Evolutionary conservation across 73 alveolate genomes (phyloP), one percentile per base, ranked within the genome.

Genomic region (Paramecium primaurelia): DNA sequence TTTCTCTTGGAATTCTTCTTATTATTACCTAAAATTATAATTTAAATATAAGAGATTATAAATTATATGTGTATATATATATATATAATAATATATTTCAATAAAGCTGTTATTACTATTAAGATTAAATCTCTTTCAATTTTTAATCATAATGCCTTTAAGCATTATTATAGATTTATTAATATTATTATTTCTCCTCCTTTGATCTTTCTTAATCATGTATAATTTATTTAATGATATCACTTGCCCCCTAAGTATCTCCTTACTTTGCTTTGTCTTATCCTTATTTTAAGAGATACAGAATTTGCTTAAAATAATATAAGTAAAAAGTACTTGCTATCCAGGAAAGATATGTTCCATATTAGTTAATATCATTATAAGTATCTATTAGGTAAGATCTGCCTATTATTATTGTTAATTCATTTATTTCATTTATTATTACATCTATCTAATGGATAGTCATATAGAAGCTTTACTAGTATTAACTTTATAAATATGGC

Each of bases 31-130:
- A 54, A 54, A 54, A 54, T 18, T 54, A 96, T 94, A 92, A 95
- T 37, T 91, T 92, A 68, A 47, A 34, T 84, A 95, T 96, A 14
- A 73, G 77, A 22, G 93, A 93, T 47, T 90, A 87, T 45, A 36
- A 91, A 49, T 28, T 59, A 42, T 40, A 80, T 34, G 40, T 93
- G 92, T 84, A 64, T 59, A 20, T 30, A 36, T 36, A 73, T 20
- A 40, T 38, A 47, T 77, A 80, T 38, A 38, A 77, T 49, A 47
- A 80, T 80, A 73, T 73, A 73, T 73, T 73, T 37, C 59, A 73
- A 37, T 40, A 73, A 73, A 37, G 59, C 58, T 37, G 47, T 73
- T 73, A 73, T 44, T 73, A 73, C 59, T 73, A 49, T 80, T 80
- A 80, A 25, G 47, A 40, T 25, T 42, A 45, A 32, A 80, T 32